These are phyloP conservation scores for Amanita molliuscula DNA, from an alignment of 768 basidiomycete species.

Conservation along the genomic window DNA sequence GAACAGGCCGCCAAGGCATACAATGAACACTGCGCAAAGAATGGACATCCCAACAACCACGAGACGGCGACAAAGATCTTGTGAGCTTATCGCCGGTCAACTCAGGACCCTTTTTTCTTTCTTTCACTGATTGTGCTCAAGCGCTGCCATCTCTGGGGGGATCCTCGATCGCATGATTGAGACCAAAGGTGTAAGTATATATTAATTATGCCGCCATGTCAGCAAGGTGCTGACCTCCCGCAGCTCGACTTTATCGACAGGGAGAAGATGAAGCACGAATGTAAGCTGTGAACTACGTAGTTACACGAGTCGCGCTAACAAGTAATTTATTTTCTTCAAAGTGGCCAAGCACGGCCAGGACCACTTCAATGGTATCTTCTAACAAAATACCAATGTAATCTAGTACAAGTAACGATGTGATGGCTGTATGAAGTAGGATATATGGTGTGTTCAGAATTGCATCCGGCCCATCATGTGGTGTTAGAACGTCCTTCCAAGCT, in stretches of 20 bases:
- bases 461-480: no score
- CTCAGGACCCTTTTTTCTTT: no score
- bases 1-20: slow-evolving; percentile 56
- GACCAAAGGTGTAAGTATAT: slow-evolving; percentile 33
- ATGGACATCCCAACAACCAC: slow-evolving; percentile 43
- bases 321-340: no score
- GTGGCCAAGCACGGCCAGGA: no score
- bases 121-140: no score
- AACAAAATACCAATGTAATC: no score
- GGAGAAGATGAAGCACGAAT: slow-evolving; percentile 14
- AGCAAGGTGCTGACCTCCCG: not conserved
- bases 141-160: no score
- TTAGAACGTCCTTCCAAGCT: no score
- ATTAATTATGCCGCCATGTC: not conserved
- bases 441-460: no score
- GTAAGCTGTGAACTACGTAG: slow-evolving; percentile 6
- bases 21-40: slow-evolving; percentile 36
- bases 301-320: not conserved
- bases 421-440: no score
- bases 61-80: slow-evolving; percentile 47
- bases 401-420: no score
- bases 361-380: no score
- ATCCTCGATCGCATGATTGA: slow-evolving; percentile 32
- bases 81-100: slow-evolving; percentile 13
- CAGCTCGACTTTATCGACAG: slow-evolving; percentile 16